These are phyloP conservation scores for Chrysochromulina tobinii DNA, from an alignment of 78 protist species.

Conservation along the genomic window DNA sequence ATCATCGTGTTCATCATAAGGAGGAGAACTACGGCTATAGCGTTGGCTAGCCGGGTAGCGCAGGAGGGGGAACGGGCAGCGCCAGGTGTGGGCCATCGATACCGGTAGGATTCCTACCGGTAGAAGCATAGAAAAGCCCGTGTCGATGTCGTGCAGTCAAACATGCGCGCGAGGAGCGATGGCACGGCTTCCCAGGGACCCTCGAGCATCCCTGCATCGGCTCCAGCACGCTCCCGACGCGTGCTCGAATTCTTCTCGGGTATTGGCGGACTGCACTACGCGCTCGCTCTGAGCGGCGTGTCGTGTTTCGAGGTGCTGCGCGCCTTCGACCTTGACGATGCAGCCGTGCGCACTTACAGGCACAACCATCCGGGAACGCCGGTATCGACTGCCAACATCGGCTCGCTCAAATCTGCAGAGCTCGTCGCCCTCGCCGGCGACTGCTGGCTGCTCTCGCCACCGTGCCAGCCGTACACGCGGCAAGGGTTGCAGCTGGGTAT, in stretches of 20 bases:
- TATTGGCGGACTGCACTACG: slow-evolving; percentile 58
- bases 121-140: too few relatives aligned
- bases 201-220: too few relatives aligned
- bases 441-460: slow-evolving; percentile 60
- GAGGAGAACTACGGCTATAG: too few relatives aligned
- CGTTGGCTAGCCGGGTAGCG: too few relatives aligned
- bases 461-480: slow-evolving; percentile 85
- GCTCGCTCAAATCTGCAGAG: not conserved
- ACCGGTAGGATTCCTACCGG: too few relatives aligned
- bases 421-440: slow-evolving; percentile 24
- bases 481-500: slow-evolving; percentile 63
- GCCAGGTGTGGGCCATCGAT: too few relatives aligned
- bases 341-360: slow-evolving; percentile 24
- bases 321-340: slow-evolving; percentile 51
- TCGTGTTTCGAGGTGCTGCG: not conserved
- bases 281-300: not conserved
- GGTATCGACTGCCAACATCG: not conserved
- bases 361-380: slow-evolving; percentile 29
- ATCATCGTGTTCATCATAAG: too few relatives aligned
- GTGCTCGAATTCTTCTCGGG: slow-evolving; percentile 63
- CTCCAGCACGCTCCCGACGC: too few relatives aligned
- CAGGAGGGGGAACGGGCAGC: too few relatives aligned
- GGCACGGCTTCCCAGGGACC: too few relatives aligned
- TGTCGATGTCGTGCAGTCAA: too few relatives aligned
- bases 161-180: too few relatives aligned